phyloP scores from a whole-genome alignment of 2,329 filamentous ascomycete genomes.

The Myriangium duriaei region DNA sequence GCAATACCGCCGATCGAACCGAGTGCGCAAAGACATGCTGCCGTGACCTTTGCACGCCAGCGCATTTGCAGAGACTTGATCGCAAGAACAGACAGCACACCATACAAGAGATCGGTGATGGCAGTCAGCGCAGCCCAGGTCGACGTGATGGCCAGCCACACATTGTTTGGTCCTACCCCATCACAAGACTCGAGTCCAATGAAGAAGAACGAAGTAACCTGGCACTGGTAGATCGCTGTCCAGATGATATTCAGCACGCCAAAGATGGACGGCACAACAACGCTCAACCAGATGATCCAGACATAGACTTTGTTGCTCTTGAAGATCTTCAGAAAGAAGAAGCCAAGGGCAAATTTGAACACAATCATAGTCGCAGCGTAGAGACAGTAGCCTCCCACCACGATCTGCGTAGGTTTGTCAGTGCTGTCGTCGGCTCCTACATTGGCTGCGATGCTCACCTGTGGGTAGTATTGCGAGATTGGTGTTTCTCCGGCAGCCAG shows the following conservation, averaged over 20 bases:
- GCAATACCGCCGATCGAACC: conserved; percentile 2
- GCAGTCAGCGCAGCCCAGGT: not conserved
- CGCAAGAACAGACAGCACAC: conserved; percentile 7
- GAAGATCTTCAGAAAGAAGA: conserved; percentile 17
- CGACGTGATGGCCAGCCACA: conserved; percentile 1
- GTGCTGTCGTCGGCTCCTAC: too few species aligned
- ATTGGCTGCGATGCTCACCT: too few species aligned
- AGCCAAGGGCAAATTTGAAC: conserved; percentile 24
- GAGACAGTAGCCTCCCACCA: conserved; percentile 11
- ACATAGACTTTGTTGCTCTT: not conserved
- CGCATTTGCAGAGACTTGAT: conserved; percentile 14
- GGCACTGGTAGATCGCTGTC: not conserved
- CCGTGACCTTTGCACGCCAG: not conserved
- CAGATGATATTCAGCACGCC: conserved; percentile 3
- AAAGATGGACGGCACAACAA: not conserved
- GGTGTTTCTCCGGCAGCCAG: conserved; percentile 1
- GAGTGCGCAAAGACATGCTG: not conserved
- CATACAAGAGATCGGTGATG: conserved; percentile 1
- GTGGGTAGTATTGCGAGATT: not conserved
- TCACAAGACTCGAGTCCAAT: conserved; percentile 1
- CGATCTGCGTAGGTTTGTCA: not conserved
- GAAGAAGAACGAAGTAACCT: conserved; percentile 1
- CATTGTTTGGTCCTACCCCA: not conserved
- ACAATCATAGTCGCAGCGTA: conserved; percentile 16
- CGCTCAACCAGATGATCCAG: not conserved